Conservation (phyloP, 2,329 filamentous ascomycete species). For the Arthrobotrys conoides region DNA sequence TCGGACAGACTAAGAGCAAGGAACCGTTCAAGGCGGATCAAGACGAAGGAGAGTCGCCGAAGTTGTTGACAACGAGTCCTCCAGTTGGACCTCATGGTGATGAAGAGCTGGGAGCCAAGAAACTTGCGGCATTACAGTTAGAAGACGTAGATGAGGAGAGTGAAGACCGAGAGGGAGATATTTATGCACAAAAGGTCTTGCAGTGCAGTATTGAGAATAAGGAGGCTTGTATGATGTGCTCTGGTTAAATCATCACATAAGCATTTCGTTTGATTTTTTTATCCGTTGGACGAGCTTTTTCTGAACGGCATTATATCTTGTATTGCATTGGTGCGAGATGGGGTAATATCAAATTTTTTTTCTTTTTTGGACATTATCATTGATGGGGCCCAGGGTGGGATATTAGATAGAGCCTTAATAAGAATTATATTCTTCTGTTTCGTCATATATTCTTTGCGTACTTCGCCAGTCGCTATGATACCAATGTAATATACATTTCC, state of each 20-base stretch:
- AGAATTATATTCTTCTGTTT: not conserved
- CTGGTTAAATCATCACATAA: constrained; percentile 75
- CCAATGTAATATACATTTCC: not conserved
- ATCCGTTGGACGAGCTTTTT: too few relatives aligned
- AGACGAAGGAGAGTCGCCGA: constrained; percentile 83
- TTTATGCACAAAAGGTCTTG: constrained; percentile 93
- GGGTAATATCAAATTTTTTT: not conserved
- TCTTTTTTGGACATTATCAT: not conserved
- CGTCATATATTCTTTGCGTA: not conserved
- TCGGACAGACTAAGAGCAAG: constrained; percentile 68
- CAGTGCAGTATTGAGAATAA: constrained; percentile 98
- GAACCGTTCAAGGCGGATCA: constrained; percentile 83
- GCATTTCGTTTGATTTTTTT: not conserved
- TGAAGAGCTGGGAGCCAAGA: constrained; percentile 72
- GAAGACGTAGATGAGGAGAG: constrained; percentile 82
- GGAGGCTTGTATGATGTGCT: constrained; percentile 97
- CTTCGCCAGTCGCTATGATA: not conserved
- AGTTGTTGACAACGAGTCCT: constrained; percentile 81
- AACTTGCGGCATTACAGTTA: constrained; percentile 71
- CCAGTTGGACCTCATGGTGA: constrained; percentile 72
- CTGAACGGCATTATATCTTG: not conserved
- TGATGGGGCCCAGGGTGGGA: not conserved
- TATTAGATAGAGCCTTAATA: not conserved
- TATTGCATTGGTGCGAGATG: constrained; percentile 3
- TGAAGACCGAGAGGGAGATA: constrained; percentile 85